Conservation (phyloP, 352 stramenopile genomes). For the Stramenopiles sp. region DNA sequence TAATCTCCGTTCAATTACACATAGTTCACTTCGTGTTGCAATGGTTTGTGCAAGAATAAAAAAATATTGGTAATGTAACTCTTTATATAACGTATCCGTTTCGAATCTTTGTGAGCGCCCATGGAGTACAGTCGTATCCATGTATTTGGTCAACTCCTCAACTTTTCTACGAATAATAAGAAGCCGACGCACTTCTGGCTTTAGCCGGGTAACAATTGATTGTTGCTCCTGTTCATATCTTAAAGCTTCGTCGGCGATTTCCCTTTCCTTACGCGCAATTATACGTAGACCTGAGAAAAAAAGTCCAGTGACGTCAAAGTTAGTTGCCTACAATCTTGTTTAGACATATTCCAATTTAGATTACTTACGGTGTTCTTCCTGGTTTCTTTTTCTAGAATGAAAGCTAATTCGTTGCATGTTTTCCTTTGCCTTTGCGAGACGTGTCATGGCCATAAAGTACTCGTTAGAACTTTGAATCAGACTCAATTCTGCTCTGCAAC, state of each 20-base stretch:
- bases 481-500: background rate
- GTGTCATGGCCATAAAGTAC: background rate
- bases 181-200: background rate
- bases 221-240: background rate
- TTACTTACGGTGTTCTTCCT: background rate
- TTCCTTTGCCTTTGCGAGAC: background rate
- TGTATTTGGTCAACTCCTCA: background rate
- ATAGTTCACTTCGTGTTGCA: background rate
- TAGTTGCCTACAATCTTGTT: too few relatives aligned
- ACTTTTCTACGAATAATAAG: background rate
- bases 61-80: background rate
- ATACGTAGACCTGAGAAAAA: too few relatives aligned
- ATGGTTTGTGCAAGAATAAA: background rate
- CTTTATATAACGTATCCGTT: background rate
- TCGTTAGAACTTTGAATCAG: background rate
- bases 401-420: background rate
- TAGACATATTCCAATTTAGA: too few relatives aligned
- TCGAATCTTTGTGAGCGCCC: background rate
- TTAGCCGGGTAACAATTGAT: background rate
- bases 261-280: background rate
- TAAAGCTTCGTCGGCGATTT: background rate
- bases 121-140: background rate
- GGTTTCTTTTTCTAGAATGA: background rate
- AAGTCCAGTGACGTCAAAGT: too few relatives aligned
- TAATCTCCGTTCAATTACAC: background rate